These are phyloP conservation scores for Kazachstania kunashirensis DNA, from an alignment of 805 yeast genomes.

Conservation along the genomic window DNA sequence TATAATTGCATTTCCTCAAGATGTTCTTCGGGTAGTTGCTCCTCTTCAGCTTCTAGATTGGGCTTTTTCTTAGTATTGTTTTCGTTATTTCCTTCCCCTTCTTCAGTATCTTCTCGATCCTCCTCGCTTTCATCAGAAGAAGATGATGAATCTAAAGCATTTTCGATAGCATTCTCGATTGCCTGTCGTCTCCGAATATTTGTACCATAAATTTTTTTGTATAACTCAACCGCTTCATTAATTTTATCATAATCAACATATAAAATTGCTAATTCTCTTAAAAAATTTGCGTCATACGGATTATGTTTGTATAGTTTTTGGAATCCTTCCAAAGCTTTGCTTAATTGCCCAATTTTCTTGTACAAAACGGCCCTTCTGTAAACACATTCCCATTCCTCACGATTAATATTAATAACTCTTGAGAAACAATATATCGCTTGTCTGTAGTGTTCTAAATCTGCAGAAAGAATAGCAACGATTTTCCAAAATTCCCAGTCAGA, in stretches of 20 bases:
- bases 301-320: slow-evolving; percentile 44
- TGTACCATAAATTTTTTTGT: slow-evolving; percentile 50
- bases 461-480: slow-evolving; percentile 58
- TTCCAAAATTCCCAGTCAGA: slow-evolving; percentile 74
- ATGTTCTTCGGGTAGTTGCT: slow-evolving; percentile 6
- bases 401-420: slow-evolving; percentile 45
- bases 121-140: slow-evolving; percentile 22
- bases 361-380: slow-evolving; percentile 59
- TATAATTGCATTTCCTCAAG: slow-evolving; percentile 21
- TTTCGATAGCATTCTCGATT: slow-evolving; percentile 22
- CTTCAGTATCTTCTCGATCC: slow-evolving; percentile 8
- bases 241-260: slow-evolving; percentile 45
- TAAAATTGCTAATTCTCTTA: slow-evolving; percentile 50
- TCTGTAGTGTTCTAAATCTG: slow-evolving; percentile 53
- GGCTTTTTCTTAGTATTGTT: neutral
- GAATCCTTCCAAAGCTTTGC: slow-evolving; percentile 67
- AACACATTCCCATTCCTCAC: slow-evolving; percentile 45
- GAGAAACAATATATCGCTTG: slow-evolving; percentile 76
- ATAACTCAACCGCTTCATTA: slow-evolving; percentile 66
- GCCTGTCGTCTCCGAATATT: slow-evolving; percentile 40
- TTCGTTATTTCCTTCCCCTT: slow-evolving; percentile 11
- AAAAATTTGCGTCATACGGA: slow-evolving; percentile 51
- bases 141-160: slow-evolving; percentile 21
- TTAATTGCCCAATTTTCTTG: slow-evolving; percentile 53
- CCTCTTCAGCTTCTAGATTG: slow-evolving; percentile 10